A percentile compares a stretch with the other conserved stretches of the same genome.
phyloP scores from a whole-genome alignment of 2,329 filamentous ascomycete genomes.

The Colletotrichum sidae region DNA sequence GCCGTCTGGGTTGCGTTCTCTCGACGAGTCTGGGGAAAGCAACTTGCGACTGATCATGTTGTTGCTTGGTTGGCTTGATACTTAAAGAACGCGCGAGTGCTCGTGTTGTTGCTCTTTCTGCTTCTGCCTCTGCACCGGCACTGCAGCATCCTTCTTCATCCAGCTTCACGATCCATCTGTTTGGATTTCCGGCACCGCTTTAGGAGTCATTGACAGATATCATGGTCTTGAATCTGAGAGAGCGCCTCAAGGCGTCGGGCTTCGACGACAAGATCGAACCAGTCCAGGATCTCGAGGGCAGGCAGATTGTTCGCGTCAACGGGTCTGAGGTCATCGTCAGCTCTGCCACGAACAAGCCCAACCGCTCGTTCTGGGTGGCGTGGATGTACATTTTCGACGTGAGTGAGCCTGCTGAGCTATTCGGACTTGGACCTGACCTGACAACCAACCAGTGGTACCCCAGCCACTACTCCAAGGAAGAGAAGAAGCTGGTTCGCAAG shows the following conservation, averaged over 20 bases:
- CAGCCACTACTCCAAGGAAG: constrained; percentile 45
- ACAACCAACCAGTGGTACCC: constrained; percentile 45
- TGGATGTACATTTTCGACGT: constrained; percentile 40
- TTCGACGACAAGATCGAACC: constrained; percentile 15
- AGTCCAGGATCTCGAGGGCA: constrained; percentile 1
- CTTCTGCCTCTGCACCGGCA: not conserved
- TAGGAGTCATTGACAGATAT: not conserved
- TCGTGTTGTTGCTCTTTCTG: not conserved
- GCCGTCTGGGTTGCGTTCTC: not conserved
- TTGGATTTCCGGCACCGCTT: not conserved
- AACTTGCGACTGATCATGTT: not conserved
- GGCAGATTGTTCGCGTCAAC: not conserved
- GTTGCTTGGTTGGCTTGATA: not conserved
- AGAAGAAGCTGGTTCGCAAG: constrained; percentile 41
- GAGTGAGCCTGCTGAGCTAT: not conserved
- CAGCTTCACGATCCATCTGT: not conserved
- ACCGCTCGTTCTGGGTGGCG: constrained; percentile 40
- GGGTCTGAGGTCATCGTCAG: constrained; percentile 36
- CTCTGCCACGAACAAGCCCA: constrained; percentile 39
- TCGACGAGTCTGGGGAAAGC: not conserved
- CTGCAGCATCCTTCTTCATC: not conserved
- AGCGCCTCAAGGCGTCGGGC: constrained; percentile 9
- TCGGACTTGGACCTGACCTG: not conserved
- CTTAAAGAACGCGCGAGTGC: not conserved
- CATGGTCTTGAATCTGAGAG: not conserved